These are phyloP conservation scores for sweet orange (Citrus sinensis) DNA, from an alignment of 345 rosid species.

Conservation along the genomic window DNA sequence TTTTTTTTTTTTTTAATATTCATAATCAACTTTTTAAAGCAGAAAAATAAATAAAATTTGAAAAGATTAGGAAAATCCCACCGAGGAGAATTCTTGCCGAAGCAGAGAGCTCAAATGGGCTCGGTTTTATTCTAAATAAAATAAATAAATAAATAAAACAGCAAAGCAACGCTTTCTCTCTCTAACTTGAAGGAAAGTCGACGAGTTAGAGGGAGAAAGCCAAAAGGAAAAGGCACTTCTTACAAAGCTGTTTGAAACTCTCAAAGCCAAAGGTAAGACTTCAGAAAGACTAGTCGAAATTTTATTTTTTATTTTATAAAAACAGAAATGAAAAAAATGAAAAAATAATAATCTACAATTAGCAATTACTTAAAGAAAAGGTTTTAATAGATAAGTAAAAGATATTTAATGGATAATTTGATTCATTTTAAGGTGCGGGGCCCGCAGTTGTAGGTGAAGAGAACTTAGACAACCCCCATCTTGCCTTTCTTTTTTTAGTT, in stretches of 20 bases:
- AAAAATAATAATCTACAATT: no score
- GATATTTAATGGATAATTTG: no score
- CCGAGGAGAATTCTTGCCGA: not conserved
- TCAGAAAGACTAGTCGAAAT: no score
- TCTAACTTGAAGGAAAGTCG: not conserved
- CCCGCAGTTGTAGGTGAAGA: slow-evolving; percentile 23
- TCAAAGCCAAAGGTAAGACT: not conserved
- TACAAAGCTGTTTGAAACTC: not conserved
- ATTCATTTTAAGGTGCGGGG: not conserved
- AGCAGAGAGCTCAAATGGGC: not conserved
- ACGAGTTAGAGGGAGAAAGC: not conserved
- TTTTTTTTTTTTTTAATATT: not conserved
- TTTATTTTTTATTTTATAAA: not conserved
- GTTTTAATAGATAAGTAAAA: no score
- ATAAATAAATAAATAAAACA: not conserved
- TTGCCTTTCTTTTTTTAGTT: not conserved
- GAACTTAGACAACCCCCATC: slow-evolving; percentile 37
- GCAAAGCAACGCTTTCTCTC: not conserved
- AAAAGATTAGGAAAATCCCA: slow-evolving; percentile 1
- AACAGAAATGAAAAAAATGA: not conserved
- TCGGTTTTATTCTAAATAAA: not conserved
- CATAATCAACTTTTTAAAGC: not conserved
- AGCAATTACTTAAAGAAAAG: no score
- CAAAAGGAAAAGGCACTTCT: not conserved
- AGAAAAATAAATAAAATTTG: not conserved